Evolutionary conservation across 805 yeast species (phyloP).

Genomic region (Starmerella stellata): DNA sequence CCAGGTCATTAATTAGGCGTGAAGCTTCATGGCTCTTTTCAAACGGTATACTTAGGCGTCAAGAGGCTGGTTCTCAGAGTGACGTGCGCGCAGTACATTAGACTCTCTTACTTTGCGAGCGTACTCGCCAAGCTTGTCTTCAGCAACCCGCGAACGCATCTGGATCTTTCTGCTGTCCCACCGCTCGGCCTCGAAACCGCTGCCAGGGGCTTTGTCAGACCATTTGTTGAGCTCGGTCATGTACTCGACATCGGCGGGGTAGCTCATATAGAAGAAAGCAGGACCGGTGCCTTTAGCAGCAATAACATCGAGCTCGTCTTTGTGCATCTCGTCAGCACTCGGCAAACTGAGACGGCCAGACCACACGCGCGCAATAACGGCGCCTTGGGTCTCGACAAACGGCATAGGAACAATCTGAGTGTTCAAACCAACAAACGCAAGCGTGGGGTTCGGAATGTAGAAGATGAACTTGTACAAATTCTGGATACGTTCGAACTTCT

Average conservation of each 20-base stretch:
- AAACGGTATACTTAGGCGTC: too few species aligned
- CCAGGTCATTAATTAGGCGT: too few species aligned
- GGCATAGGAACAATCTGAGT: conserved; percentile 22
- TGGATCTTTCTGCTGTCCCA: conserved; percentile 30
- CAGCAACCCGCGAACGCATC: conserved; percentile 9
- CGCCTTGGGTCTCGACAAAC: conserved; percentile 39
- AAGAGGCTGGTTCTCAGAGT: not conserved
- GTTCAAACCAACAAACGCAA: conserved; percentile 40
- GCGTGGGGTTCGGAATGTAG: conserved; percentile 40
- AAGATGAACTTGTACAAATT: conserved; percentile 44
- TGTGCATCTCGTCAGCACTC: conserved; percentile 28
- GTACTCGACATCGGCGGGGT: conserved; percentile 44
- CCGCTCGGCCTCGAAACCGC: conserved; percentile 33
- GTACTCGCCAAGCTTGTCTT: conserved; percentile 10
- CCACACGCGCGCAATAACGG: conserved; percentile 45
- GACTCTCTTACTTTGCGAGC: conserved; percentile 7
- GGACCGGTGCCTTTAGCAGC: conserved; percentile 31
- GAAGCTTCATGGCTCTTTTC: too few species aligned
- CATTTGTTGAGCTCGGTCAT: conserved; percentile 28
- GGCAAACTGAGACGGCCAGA: conserved; percentile 39
- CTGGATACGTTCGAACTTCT: conserved; percentile 32
- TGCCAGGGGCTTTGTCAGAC: conserved; percentile 15
- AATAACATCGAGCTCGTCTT: conserved; percentile 27
- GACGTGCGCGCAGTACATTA: conserved; percentile 22
- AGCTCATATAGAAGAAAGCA: conserved; percentile 34